These are phyloP conservation scores for Epicoccum nigrum DNA, from an alignment of 2,329 filamentous ascomycete species.

Conservation along the genomic window DNA sequence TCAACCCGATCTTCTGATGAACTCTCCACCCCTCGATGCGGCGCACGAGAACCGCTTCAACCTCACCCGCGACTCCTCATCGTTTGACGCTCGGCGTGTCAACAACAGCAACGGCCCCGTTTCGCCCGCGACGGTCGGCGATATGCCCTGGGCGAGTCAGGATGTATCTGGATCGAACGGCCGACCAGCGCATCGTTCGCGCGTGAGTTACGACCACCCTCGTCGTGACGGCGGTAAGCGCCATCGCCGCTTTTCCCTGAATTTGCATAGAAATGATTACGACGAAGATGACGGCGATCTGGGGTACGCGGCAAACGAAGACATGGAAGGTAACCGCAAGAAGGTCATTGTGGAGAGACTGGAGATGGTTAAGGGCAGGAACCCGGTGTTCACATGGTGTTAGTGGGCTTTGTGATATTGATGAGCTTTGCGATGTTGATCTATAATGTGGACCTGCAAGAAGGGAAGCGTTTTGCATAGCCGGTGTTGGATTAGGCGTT, in stretches of 20 bases:
- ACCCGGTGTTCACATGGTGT: constrained; percentile 98
- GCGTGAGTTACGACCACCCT: constrained; percentile 52
- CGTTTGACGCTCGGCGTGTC: constrained; percentile 45
- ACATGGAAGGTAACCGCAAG: constrained; percentile 86
- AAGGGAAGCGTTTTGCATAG: constrained; percentile 15
- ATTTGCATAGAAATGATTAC: constrained; percentile 45
- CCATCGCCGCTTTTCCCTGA: constrained; percentile 53
- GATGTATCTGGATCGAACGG: constrained; percentile 19
- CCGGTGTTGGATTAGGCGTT: constrained; percentile 19
- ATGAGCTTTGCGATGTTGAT: constrained; percentile 20
- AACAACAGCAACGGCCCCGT: constrained; percentile 25
- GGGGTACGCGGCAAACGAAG: constrained; percentile 91
- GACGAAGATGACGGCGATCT: constrained; percentile 84
- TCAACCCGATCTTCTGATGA: constrained; percentile 68
- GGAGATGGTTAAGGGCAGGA: constrained; percentile 92
- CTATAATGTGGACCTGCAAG: constrained; percentile 4
- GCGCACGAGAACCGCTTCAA: constrained; percentile 55
- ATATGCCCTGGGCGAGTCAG: constrained; percentile 36
- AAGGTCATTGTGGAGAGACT: constrained; percentile 97
- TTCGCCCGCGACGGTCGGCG: constrained; percentile 46
- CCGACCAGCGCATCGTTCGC: constrained; percentile 38
- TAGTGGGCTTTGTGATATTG: constrained; percentile 58
- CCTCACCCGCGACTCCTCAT: constrained; percentile 53
- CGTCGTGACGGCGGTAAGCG: constrained; percentile 40
- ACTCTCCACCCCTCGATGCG: constrained; percentile 59